Evolutionary conservation across 1,284 basidiomycete species (phyloP).

Genomic region (Cutaneotrichosporon cutaneum): DNA sequence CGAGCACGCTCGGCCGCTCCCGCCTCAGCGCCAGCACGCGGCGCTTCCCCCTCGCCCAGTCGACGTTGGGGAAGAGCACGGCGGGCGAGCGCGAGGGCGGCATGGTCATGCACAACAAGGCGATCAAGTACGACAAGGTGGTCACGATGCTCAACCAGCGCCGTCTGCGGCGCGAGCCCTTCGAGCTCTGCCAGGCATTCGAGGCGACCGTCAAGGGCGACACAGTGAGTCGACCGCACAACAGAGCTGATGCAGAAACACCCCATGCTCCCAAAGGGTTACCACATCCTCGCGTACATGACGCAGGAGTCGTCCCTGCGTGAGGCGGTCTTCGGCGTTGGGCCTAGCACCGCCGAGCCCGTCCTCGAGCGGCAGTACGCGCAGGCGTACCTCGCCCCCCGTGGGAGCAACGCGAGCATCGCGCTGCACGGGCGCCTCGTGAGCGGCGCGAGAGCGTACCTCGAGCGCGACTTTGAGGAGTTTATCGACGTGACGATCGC

Average conservation of each 20-base stretch:
- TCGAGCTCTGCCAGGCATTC: slow-evolving; percentile 39
- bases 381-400: slow-evolving; percentile 51
- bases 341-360: slow-evolving; percentile 20
- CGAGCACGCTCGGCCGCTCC: slow-evolving; percentile 34
- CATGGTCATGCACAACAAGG: slow-evolving; percentile 74
- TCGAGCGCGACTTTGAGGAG: slow-evolving; percentile 71
- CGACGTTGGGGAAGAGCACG: slow-evolving; percentile 32
- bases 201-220: slow-evolving; percentile 43
- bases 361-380: slow-evolving; percentile 56
- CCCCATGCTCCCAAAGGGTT: slow-evolving; percentile 49
- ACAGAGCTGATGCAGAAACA: slow-evolving; percentile 32
- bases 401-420: slow-evolving; percentile 26
- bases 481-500: slow-evolving; percentile 83
- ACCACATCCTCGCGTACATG: slow-evolving; percentile 53
- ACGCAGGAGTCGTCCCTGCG: slow-evolving; percentile 55
- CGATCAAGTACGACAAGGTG: slow-evolving; percentile 89
- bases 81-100: slow-evolving; percentile 44
- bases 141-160: slow-evolving; percentile 60
- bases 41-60: slow-evolving; percentile 43
- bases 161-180: slow-evolving; percentile 41
- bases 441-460: slow-evolving; percentile 53
- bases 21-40: slow-evolving; percentile 37
- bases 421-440: slow-evolving; percentile 40
- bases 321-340: neutral
- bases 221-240: slow-evolving; percentile 17